Conservation (phyloP, 1,139 yeast genomes). For the Lodderomyces pseudojiufengensis region DNA sequence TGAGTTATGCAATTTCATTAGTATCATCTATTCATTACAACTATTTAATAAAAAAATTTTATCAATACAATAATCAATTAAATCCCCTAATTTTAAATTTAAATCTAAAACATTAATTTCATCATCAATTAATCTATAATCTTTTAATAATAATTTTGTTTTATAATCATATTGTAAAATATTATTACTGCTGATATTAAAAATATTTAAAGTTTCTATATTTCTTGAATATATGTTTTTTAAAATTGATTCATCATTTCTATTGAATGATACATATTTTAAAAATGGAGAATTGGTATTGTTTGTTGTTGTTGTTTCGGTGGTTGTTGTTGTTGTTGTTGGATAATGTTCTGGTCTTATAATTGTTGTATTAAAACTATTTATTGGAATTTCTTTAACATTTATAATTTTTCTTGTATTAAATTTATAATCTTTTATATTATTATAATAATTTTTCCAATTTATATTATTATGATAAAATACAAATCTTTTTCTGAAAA, state of each 20-base stretch:
- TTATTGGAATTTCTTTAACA: conserved; percentile 23
- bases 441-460: conserved; percentile 18
- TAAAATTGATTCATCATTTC: conserved; percentile 23
- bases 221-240: conserved; percentile 24
- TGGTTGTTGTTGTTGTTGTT: conserved; percentile 25
- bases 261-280: conserved; percentile 12
- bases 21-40: too few species aligned
- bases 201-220: conserved; percentile 27
- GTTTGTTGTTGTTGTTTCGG: conserved; percentile 17
- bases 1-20: too few species aligned
- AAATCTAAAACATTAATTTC: conserved; percentile 2
- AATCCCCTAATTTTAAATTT: conserved; percentile 10
- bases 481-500: conserved; percentile 22
- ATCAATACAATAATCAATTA: conserved; percentile 17
- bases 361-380: conserved; percentile 25
- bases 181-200: conserved; percentile 16
- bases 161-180: conserved; percentile 26
- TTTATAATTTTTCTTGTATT: conserved; percentile 17
- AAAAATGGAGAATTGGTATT: not conserved
- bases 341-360: conserved; percentile 36
- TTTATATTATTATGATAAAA: conserved; percentile 18
- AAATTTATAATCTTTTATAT: conserved; percentile 13
- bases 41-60: conserved; percentile 12
- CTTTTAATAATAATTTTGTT: conserved; percentile 24
- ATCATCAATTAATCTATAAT: conserved; percentile 23